Conservation (phyloP, 345 rosid genomes). For the Eucalyptus cladocalyx region DNA sequence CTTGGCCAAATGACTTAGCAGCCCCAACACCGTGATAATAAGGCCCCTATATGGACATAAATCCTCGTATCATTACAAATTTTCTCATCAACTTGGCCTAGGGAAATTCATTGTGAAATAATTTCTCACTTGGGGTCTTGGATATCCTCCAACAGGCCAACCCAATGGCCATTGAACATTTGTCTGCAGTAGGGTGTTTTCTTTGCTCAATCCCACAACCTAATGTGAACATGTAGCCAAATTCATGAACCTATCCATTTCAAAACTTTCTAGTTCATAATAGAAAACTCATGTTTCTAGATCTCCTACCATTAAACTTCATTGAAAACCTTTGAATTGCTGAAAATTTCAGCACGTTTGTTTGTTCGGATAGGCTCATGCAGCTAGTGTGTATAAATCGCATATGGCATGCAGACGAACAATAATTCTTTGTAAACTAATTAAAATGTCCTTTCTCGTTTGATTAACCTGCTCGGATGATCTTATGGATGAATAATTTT, state of each 20-base stretch:
- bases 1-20: conserved; percentile 85
- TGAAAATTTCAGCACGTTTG: conserved; percentile 74
- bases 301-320: conserved; percentile 56
- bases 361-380: conserved; percentile 85
- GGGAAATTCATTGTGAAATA: background rate
- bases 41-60: conserved; percentile 50
- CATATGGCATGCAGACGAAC: conserved; percentile 49
- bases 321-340: conserved; percentile 37
- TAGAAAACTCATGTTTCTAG: background rate
- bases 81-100: background rate
- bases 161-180: conserved; percentile 94
- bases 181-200: conserved; percentile 71
- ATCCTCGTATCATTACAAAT: background rate
- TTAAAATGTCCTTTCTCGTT: background rate
- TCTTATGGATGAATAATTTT: background rate
- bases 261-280: too few species aligned
- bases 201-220: conserved; percentile 97
- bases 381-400: conserved; percentile 70
- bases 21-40: conserved; percentile 81
- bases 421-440: background rate
- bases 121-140: conserved; percentile 63
- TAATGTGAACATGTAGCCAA: background rate
- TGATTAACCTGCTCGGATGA: background rate
- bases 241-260: background rate
- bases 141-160: conserved; percentile 90